A percentile compares a stretch with the other conserved stretches of the same genome.
Evolutionary conservation across 306 rosid species (phyloP).

Genomic region (Amphicarpaea edgeworthii): DNA sequence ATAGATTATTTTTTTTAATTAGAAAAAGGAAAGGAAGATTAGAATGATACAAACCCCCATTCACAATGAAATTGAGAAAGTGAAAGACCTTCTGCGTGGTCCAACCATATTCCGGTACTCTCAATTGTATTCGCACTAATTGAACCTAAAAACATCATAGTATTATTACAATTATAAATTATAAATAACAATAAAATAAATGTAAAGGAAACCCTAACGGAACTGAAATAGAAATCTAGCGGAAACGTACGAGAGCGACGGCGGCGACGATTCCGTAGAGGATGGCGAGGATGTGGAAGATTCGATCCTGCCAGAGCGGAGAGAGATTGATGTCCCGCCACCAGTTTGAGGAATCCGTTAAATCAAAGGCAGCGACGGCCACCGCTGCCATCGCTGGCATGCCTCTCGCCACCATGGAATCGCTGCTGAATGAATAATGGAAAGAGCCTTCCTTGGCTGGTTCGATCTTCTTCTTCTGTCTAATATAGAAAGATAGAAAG

Average conservation of each 20-base stretch:
- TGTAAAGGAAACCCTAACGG: constrained; percentile 43
- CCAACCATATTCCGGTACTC: constrained; percentile 99
- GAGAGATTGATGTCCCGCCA: constrained; percentile 85
- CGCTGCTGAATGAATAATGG: constrained; percentile 33
- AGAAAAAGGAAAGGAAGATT: background rate
- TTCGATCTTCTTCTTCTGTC: constrained; percentile 11
- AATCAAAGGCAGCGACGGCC: constrained; percentile 62
- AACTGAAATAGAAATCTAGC: background rate
- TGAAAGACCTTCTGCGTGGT: constrained; percentile 99
- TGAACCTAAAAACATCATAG: constrained; percentile 65
- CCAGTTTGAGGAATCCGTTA: constrained; percentile 71
- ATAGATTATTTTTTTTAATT: background rate
- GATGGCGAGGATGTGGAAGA: constrained; percentile 74
- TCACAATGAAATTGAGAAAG: constrained; percentile 95
- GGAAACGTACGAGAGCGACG: constrained; percentile 69
- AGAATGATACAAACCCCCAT: constrained; percentile 82
- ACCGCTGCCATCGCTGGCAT: constrained; percentile 48
- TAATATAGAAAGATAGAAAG: background rate
- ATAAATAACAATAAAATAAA: background rate
- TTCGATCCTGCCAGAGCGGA: constrained; percentile 82
- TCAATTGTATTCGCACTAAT: constrained; percentile 91
- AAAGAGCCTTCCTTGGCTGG: background rate
- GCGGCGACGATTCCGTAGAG: constrained; percentile 81
- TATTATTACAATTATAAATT: background rate
- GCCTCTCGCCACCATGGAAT: constrained; percentile 63